phyloP scores from a whole-genome alignment of 805 yeast genomes.

The Kodamaea leandrae region DNA sequence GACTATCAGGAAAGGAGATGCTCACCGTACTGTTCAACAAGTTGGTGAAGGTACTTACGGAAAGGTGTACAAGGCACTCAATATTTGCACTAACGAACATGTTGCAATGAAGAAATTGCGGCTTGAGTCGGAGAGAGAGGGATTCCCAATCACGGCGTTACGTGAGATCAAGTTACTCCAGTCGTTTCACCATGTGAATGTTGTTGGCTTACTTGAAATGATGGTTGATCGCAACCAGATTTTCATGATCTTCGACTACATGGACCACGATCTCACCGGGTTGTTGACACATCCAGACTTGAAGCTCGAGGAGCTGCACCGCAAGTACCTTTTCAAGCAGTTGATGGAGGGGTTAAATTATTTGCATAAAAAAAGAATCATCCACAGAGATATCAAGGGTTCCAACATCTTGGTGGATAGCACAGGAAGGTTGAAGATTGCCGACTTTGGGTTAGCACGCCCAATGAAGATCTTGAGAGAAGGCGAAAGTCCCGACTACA shows the following conservation, averaged over 20 bases:
- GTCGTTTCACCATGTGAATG: slow-evolving; percentile 74
- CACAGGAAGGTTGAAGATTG: slow-evolving; percentile 63
- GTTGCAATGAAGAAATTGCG: slow-evolving; percentile 88
- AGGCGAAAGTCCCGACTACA: slow-evolving; percentile 70
- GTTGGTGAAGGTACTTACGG: slow-evolving; percentile 99
- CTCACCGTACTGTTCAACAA: slow-evolving; percentile 72
- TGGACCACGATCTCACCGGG: slow-evolving; percentile 92
- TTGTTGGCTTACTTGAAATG: slow-evolving; percentile 81
- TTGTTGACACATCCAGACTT: slow-evolving; percentile 74
- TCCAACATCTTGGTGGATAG: slow-evolving; percentile 69
- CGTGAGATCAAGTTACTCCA: slow-evolving; percentile 87
- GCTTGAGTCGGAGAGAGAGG: slow-evolving; percentile 86
- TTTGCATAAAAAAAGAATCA: slow-evolving; percentile 63
- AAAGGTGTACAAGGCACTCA: slow-evolving; percentile 85
- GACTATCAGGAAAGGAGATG: slow-evolving; percentile 28
- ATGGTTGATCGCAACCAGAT: slow-evolving; percentile 77
- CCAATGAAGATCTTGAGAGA: slow-evolving; percentile 58
- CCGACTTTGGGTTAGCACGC: slow-evolving; percentile 82
- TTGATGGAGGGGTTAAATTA: slow-evolving; percentile 66
- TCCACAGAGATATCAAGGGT: slow-evolving; percentile 81
- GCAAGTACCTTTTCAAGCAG: slow-evolving; percentile 65
- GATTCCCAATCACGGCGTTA: slow-evolving; percentile 93
- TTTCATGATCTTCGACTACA: slow-evolving; percentile 89
- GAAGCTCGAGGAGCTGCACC: slow-evolving; percentile 56
- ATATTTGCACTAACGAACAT: slow-evolving; percentile 59